These are phyloP conservation scores for Andalucia godoyi DNA, from an alignment of 78 protist species.

Conservation along the genomic window DNA sequence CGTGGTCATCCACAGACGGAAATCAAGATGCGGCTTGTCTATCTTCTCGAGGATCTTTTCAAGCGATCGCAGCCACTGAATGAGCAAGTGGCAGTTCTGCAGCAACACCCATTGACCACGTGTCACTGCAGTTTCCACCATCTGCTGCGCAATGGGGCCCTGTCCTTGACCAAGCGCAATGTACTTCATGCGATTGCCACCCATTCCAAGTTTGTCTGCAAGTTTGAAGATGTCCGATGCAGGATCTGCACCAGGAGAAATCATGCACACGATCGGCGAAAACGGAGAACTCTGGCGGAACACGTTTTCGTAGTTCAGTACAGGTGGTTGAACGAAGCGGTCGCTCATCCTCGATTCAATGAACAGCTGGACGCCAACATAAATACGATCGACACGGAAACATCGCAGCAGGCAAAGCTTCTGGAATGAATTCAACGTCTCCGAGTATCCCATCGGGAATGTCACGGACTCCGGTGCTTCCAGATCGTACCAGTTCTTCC, in stretches of 20 bases:
- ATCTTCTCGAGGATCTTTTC: conserved; percentile 67
- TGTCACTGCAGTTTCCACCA: conserved; percentile 52
- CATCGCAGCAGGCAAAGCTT: conserved; percentile 51
- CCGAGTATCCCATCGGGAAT: conserved; percentile 2
- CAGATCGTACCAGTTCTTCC: conserved; percentile 59
- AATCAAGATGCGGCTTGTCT: conserved; percentile 51
- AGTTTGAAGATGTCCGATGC: conserved; percentile 65
- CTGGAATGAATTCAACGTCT: conserved; percentile 15
- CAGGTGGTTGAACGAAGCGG: conserved; percentile 56
- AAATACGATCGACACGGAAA: conserved; percentile 69
- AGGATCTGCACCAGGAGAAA: conserved; percentile 88
- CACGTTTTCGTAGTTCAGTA: conserved; percentile 30
- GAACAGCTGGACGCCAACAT: conserved; percentile 35
- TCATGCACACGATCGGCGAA: conserved; percentile 73
- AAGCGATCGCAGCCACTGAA: conserved; percentile 64
- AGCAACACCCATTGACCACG: conserved; percentile 90
- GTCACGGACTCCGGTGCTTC: conserved; percentile 51
- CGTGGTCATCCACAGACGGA: conserved; percentile 89
- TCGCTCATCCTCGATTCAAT: conserved; percentile 27
- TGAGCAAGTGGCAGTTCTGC: conserved; percentile 81
- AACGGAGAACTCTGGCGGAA: conserved; percentile 15
- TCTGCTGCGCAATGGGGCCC: conserved; percentile 44
- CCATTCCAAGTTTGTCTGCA: conserved; percentile 46
- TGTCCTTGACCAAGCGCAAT: conserved; percentile 81
- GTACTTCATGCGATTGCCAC: conserved; percentile 17